A percentile compares a stretch with the other conserved stretches of the same genome.
phyloP scores from a whole-genome alignment of 179 eudicot genomes.

The Carnegiea gigantea region DNA sequence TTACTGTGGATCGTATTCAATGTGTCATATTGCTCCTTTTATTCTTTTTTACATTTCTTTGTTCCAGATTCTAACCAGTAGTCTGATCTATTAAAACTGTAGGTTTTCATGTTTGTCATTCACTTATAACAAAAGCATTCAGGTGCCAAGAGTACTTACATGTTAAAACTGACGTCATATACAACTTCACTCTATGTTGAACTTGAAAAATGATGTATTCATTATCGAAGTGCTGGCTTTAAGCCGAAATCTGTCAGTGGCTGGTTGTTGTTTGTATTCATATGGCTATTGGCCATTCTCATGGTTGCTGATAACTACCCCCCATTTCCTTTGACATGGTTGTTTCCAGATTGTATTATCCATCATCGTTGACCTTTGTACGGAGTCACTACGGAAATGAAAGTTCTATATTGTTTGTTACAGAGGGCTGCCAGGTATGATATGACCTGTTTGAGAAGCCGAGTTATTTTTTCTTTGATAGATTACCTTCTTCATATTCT shows the following conservation, averaged over 20 bases:
- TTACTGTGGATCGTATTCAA: background rate
- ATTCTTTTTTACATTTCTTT: background rate
- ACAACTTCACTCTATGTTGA: too few relatives aligned
- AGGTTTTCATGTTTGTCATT: background rate
- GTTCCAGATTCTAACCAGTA: background rate
- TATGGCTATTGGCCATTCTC: background rate
- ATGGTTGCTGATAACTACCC: background rate
- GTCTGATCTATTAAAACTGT: background rate
- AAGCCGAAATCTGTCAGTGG: background rate
- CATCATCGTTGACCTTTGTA: slow-evolving; percentile 53
- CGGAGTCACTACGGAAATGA: slow-evolving; percentile 37
- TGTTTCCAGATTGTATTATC: slow-evolving; percentile 61
- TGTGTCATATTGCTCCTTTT: background rate
- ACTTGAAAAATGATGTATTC: background rate
- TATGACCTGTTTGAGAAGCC: background rate
- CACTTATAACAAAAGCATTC: background rate
- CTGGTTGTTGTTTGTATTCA: background rate
- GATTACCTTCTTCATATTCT: background rate
- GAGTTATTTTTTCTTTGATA: background rate
- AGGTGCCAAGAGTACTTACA: background rate
- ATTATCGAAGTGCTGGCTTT: background rate
- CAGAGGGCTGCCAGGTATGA: slow-evolving; percentile 73
- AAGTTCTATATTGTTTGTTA: slow-evolving; percentile 50
- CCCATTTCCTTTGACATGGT: slow-evolving; percentile 9
- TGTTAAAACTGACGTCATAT: background rate